phyloP scores from a whole-genome alignment of 2,329 filamentous ascomycete species.

The Talaromyces sp. region DNA sequence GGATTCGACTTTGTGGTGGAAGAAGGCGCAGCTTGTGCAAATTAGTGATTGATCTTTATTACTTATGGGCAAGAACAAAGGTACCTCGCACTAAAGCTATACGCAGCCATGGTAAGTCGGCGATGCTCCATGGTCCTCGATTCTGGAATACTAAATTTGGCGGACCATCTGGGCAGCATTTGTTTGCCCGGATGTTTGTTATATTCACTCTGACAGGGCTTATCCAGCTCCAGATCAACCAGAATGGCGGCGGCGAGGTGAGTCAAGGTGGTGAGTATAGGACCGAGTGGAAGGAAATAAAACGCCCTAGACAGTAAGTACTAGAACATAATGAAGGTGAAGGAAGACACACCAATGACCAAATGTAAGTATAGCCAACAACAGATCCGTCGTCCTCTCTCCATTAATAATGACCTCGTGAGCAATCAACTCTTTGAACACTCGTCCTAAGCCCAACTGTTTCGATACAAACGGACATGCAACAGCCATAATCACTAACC shows the following conservation, averaged over 20 bases:
- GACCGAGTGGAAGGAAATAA: constrained; percentile 18
- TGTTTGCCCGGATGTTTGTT: constrained; percentile 4
- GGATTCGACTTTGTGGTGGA: constrained; percentile 49
- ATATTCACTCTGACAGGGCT: constrained; percentile 12
- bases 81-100: constrained; percentile 42
- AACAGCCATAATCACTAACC: constrained; percentile 50
- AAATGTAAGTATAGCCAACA: constrained; percentile 50
- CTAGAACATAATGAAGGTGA: not conserved
- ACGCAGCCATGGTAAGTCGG: constrained; percentile 50
- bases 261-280: constrained; percentile 19
- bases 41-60: constrained; percentile 7
- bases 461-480: constrained; percentile 43
- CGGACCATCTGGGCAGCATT: not conserved
- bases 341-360: constrained; percentile 44
- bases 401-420: constrained; percentile 48
- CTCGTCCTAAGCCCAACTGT: constrained; percentile 41
- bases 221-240: constrained; percentile 22
- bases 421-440: constrained; percentile 45
- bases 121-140: constrained; percentile 48
- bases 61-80: constrained; percentile 17
- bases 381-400: constrained; percentile 52
- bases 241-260: constrained; percentile 20
- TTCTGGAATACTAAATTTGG: constrained; percentile 12
- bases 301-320: constrained; percentile 6
- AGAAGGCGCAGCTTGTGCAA: constrained; percentile 37